A percentile compares a stretch with the other conserved stretches of the same genome.
These are phyloP conservation scores for Neurospora sublineolata DNA, from an alignment of 495 filamentous ascomycete species.

Conservation along the genomic window DNA sequence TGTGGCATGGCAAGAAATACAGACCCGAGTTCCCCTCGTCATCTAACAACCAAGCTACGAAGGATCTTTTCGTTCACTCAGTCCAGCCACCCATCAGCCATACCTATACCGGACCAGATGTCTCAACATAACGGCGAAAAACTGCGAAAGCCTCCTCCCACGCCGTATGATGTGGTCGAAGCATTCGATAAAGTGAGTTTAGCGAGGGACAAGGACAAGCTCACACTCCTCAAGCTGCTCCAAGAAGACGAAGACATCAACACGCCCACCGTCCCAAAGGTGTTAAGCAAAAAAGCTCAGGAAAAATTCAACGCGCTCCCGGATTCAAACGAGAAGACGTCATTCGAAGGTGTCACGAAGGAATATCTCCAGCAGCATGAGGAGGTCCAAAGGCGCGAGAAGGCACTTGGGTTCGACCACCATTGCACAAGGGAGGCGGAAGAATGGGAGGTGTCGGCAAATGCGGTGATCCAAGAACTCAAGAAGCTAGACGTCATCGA, in stretches of 20 bases:
- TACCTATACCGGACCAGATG: neutral
- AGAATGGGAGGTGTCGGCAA: slow-evolving; percentile 16
- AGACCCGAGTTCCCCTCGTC: neutral
- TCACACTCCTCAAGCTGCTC: neutral
- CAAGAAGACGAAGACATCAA: neutral
- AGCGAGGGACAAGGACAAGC: neutral
- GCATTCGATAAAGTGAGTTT: neutral
- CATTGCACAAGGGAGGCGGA: slow-evolving; percentile 8
- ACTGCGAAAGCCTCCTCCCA: neutral
- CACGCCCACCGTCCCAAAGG: neutral
- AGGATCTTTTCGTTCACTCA: neutral
- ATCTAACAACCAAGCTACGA: neutral
- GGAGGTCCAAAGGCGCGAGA: slow-evolving; percentile 5
- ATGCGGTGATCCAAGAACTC: slow-evolving; percentile 21
- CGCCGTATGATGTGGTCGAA: neutral
- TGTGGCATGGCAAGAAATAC: neutral
- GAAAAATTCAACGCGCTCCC: too few species aligned
- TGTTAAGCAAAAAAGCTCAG: too few species aligned
- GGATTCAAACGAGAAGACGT: too few species aligned
- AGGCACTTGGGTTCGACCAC: slow-evolving; percentile 15
- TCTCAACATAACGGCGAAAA: neutral
- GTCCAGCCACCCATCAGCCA: neutral
- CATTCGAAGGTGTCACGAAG: neutral
- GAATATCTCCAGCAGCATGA: neutral
- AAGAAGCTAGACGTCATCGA: slow-evolving; percentile 19